These are phyloP conservation scores for Plantago coronopus DNA, from an alignment of 305 asterid species.

Conservation along the genomic window DNA sequence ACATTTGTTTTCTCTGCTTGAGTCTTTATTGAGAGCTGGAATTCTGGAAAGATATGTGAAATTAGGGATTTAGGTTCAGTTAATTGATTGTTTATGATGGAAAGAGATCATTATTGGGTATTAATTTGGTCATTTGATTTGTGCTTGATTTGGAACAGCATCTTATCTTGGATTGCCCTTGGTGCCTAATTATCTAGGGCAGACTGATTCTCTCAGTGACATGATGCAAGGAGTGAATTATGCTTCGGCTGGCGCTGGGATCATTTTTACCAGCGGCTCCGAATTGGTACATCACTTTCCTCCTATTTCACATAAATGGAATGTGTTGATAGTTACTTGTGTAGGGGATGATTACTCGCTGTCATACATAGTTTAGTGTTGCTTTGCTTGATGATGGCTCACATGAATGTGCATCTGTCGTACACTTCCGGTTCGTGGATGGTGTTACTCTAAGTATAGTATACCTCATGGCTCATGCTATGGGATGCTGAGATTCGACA, in stretches of 20 bases:
- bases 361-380: too few species aligned
- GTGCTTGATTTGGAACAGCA: conserved; percentile 42
- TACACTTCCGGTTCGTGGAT: too few species aligned
- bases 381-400: too few species aligned
- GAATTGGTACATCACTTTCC: conserved; percentile 54
- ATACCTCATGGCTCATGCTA: too few species aligned
- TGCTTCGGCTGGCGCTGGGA: conserved; percentile 96
- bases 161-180: conserved; percentile 72
- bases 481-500: too few species aligned
- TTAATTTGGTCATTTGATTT: conserved; percentile 2
- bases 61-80: background rate
- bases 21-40: background rate
- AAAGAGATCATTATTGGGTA: conserved; percentile 3
- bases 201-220: conserved; percentile 49
- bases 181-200: conserved; percentile 84
- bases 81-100: conserved; percentile 1
- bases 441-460: too few species aligned
- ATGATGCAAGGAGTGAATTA: conserved; percentile 79
- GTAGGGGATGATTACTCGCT: too few species aligned
- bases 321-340: too few species aligned
- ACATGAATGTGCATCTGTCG: too few species aligned
- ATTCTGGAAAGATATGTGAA: background rate
- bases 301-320: background rate
- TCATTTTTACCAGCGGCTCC: conserved; percentile 86
- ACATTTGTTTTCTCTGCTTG: background rate